phyloP scores from a whole-genome alignment of 164 flowering plant genomes.

The Hamamelis virginiana region DNA sequence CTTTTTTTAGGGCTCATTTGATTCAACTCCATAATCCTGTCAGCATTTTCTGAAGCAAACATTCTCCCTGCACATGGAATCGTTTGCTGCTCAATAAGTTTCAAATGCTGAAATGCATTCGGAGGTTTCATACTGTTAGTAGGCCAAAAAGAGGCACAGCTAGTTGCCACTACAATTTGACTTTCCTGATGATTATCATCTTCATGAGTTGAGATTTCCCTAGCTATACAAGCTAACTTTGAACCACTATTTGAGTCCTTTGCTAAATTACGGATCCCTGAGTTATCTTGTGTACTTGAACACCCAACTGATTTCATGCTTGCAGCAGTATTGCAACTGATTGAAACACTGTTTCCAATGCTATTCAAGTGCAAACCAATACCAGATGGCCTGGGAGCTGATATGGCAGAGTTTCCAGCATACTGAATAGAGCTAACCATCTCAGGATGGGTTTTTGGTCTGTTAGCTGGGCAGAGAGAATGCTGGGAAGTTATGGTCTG shows the following conservation, averaged over 20 bases:
- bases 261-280: background rate
- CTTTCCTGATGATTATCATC: background rate
- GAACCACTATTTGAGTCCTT: background rate
- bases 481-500: background rate
- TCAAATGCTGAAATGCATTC: background rate
- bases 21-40: background rate
- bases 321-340: background rate
- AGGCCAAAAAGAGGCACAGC: background rate
- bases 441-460: background rate
- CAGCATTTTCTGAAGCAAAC: background rate
- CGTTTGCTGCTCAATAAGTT: background rate
- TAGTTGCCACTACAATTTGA: slow-evolving; percentile 2
- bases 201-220: background rate
- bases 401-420: background rate
- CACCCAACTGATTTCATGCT: background rate
- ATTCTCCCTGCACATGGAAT: background rate
- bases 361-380: slow-evolving; percentile 3
- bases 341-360: background rate
- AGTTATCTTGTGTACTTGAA: background rate
- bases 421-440: background rate
- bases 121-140: background rate
- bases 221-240: background rate
- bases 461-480: slow-evolving; percentile 1
- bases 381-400: background rate
- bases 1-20: background rate